A percentile compares a stretch with the other conserved stretches of the same genome.
Evolutionary conservation across 257 asterid genomes (phyloP).

Genomic region (Catharanthus roseus): DNA sequence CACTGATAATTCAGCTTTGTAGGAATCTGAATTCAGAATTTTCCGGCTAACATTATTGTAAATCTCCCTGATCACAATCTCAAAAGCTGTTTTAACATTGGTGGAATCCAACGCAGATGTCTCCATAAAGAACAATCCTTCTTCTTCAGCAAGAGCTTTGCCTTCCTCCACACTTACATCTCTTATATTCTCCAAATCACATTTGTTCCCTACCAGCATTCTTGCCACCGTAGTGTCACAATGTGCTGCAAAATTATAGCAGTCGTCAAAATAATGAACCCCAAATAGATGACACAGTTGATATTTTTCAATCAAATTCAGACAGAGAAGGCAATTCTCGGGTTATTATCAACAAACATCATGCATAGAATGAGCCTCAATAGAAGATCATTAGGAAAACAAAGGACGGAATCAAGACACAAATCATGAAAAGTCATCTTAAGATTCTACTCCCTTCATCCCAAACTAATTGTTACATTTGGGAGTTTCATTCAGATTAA

Average conservation of each 20-base stretch:
- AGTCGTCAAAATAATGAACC: neutral
- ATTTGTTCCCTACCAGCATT: conserved; percentile 70
- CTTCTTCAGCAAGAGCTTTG: conserved; percentile 57
- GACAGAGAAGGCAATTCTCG: neutral
- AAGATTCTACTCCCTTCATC: neutral
- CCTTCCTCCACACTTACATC: conserved; percentile 65
- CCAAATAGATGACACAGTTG: too few relatives aligned
- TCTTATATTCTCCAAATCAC: conserved; percentile 59
- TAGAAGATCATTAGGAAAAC: neutral
- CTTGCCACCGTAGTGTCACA: conserved; percentile 60
- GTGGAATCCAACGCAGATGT: conserved; percentile 72
- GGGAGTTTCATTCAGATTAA: too few relatives aligned
- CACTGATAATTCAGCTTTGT: conserved; percentile 57
- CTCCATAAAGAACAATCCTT: conserved; percentile 59
- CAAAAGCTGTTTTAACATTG: conserved; percentile 55
- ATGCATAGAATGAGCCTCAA: neutral
- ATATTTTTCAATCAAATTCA: neutral
- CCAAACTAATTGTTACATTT: too few relatives aligned
- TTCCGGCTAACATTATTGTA: conserved; percentile 58
- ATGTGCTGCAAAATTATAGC: conserved; percentile 41
- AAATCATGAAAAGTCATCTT: neutral
- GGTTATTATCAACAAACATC: neutral
- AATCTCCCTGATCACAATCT: conserved; percentile 59
- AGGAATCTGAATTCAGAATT: conserved; percentile 54
- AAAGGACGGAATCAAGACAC: neutral